Conservation (phyloP, 257 asterid genomes). For the Rubia yunnanensis region DNA sequence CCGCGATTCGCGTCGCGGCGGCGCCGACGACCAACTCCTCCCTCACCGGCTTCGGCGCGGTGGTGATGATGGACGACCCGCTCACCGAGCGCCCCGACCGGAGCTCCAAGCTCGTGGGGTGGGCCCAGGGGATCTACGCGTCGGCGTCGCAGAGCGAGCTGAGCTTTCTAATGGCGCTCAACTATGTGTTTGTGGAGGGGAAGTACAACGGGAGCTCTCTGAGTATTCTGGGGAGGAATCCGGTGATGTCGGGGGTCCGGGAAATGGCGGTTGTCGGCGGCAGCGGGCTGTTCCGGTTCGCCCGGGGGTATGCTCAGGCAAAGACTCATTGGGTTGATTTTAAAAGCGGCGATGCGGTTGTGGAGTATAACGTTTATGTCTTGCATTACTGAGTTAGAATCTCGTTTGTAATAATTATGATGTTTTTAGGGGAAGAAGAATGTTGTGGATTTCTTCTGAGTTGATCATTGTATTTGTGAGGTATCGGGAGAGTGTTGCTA, state of each 20-base stretch:
- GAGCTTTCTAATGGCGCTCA: constrained; percentile 19
- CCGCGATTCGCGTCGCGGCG: constrained; percentile 21
- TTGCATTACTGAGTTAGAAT: constrained; percentile 17
- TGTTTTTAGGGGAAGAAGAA: too few relatives aligned
- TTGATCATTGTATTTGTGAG: too few relatives aligned
- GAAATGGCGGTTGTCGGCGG: constrained; percentile 35
- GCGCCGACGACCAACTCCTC: constrained; percentile 23
- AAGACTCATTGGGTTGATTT: constrained; percentile 12
- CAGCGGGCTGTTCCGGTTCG: constrained; percentile 26
- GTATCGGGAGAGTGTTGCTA: too few relatives aligned
- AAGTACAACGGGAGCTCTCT: constrained; percentile 31
- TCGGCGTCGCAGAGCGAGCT: constrained; percentile 11
- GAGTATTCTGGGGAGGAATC: constrained; percentile 25
- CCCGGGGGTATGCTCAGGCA: constrained; percentile 26
- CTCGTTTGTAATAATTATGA: not conserved
- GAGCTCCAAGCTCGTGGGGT: constrained; percentile 25
- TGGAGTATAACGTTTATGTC: constrained; percentile 26
- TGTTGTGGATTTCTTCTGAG: too few relatives aligned
- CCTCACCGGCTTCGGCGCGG: constrained; percentile 15
- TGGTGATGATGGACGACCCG: constrained; percentile 29
- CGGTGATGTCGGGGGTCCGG: constrained; percentile 3
- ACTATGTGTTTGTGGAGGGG: constrained; percentile 25
- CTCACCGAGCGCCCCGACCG: constrained; percentile 19
- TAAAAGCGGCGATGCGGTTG: constrained; percentile 23
- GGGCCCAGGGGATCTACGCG: constrained; percentile 30